These are phyloP conservation scores for Globisporangium paddicum DNA, from an alignment of 352 stramenopile species.

Conservation along the genomic window DNA sequence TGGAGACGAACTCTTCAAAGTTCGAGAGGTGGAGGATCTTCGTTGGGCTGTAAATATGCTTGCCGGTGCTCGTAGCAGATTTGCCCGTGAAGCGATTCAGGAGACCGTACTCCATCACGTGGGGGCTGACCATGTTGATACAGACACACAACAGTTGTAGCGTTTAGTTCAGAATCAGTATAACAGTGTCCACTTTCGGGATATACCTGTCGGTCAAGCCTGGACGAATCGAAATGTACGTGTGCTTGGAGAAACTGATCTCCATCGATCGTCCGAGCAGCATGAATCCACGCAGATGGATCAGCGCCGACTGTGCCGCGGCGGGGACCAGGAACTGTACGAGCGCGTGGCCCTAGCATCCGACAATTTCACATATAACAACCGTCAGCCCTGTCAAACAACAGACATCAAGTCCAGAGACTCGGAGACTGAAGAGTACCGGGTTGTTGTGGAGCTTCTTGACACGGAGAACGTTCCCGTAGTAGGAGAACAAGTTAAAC, in stretches of 20 bases:
- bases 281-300: slow-evolving; percentile 52
- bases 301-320: slow-evolving; percentile 37
- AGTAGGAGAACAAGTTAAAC: slow-evolving; percentile 72
- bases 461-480: slow-evolving; percentile 54
- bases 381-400: too few species aligned
- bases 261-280: slow-evolving; percentile 46
- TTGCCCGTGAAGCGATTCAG: slow-evolving; percentile 63
- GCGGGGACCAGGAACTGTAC: slow-evolving; percentile 49
- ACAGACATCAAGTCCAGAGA: too few species aligned
- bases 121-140: neutral
- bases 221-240: slow-evolving; percentile 35
- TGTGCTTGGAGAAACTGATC: slow-evolving; percentile 62
- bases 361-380: too few species aligned
- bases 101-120: slow-evolving; percentile 46
- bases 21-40: slow-evolving; percentile 63
- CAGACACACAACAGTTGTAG: neutral
- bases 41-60: slow-evolving; percentile 67
- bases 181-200: neutral
- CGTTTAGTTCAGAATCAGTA: slow-evolving; percentile 2
- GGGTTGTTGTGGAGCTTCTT: slow-evolving; percentile 56
- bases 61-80: slow-evolving; percentile 38
- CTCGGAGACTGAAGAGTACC: too few species aligned
- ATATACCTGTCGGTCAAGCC: slow-evolving; percentile 9
- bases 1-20: slow-evolving; percentile 30
- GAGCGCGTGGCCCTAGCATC: slow-evolving; percentile 40